Evolutionary conservation across 306 rosid genomes (phyloP), one percentile per base, ranked within the genome.

Genomic region (Ceratonia siliqua): DNA sequence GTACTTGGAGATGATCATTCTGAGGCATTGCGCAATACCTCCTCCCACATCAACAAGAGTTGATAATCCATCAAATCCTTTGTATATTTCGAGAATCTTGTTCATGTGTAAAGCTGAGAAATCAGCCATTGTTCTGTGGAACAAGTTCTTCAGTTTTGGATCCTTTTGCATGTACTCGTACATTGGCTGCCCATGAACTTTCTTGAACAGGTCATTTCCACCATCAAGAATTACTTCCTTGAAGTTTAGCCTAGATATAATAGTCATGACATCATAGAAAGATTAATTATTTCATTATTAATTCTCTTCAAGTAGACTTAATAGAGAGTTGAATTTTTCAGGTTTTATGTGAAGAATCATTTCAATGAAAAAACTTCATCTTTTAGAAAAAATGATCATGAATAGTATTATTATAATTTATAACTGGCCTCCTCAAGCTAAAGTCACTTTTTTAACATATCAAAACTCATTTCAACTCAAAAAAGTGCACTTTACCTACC

Each of bases 41-140:
- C 87, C 87, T 7, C 30, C 87, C n/a, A 83, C 84, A 1, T 79
- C 84, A n/a, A 83, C 84, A 45, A 76, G 33, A 7, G 72, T 42
- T 72, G 82, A 72, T 24, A 76, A 0, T 12, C 87, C 77, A 8
- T 78, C 86, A 68, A 52, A 82, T 24, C 85, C 82, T 11, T 12
- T 33, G 66, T 77, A 82, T 13, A 20, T 43, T 56, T 79, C 77
- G 8, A 83, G 77, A 57, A 57, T 57, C 63, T 57, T 57, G 10
- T 57, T 35, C 63, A 57, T 57, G 63, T 57, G 63, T 17, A 57
- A 15, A 2, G 63, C 39, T 25, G 63, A 57, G 32, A 57, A 14
- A 25, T 57, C 38, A 0, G 63, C 63, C 63, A 57, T 57, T 57
- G 63, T 14, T 18, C 8, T 15, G 38, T 57, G 36, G n/a, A 57